phyloP scores from a whole-genome alignment of 2,329 filamentous ascomycete genomes.

The Graphium sp. region DNA sequence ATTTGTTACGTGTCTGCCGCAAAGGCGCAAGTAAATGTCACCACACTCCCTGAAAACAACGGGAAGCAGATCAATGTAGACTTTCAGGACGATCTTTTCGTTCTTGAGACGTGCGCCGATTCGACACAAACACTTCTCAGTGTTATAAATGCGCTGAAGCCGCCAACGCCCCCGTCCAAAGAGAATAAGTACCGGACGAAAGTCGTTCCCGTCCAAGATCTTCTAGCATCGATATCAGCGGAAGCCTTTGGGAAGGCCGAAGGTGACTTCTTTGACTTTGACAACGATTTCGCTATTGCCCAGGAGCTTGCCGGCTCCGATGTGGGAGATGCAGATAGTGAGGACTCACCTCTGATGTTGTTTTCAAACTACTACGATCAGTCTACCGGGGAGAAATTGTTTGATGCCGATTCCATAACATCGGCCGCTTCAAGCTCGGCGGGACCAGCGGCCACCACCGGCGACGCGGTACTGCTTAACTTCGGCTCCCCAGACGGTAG shows the following conservation, averaged over 20 bases:
- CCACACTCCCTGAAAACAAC: constrained; percentile 29
- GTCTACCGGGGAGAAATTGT: constrained; percentile 25
- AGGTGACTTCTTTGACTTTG: constrained; percentile 44
- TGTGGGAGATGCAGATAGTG: constrained; percentile 12
- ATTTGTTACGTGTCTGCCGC: constrained; percentile 80
- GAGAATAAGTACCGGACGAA: constrained; percentile 77
- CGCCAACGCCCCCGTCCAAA: constrained; percentile 67
- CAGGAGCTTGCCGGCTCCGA: constrained; percentile 27
- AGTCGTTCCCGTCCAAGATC: constrained; percentile 69
- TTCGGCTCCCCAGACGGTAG: neutral
- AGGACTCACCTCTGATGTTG: constrained; percentile 18
- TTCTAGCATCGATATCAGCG: constrained; percentile 79
- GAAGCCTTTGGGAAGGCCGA: constrained; percentile 57
- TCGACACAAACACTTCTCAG: constrained; percentile 84
- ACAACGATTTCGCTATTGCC: constrained; percentile 42
- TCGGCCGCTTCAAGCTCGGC: constrained; percentile 3
- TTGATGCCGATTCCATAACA: constrained; percentile 21
- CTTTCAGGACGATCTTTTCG: constrained; percentile 68
- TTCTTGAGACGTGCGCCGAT: constrained; percentile 90
- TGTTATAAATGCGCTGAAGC: constrained; percentile 63
- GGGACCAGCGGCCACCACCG: constrained; percentile 12
- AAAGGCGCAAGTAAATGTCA: constrained; percentile 46
- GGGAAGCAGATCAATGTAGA: constrained; percentile 62
- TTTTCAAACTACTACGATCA: constrained; percentile 31
- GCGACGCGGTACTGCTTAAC: constrained; percentile 18